Evolutionary conservation across 352 stramenopile species (phyloP), one percentile per base, ranked within the genome.

Genomic region (Phytophthora multivora): DNA sequence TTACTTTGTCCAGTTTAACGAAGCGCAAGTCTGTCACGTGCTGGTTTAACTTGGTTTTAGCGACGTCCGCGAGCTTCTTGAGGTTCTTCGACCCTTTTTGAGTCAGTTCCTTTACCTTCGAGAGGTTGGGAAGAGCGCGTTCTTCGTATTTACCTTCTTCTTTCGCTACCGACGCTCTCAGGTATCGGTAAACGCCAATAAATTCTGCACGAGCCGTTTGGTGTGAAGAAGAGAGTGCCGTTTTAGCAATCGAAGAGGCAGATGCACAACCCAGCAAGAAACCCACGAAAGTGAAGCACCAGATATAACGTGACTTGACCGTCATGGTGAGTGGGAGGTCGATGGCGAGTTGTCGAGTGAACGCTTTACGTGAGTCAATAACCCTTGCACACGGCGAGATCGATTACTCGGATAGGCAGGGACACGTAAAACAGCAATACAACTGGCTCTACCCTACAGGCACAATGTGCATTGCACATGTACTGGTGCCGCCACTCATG

Each of bases 51-150:
- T 36, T 46, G 3, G 15, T 21, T 35, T 36, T 56, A 5, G 23
- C n/a, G 4, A 4, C 8, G 3, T 36, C 15, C 23, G 21, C 21
- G 13, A 36, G 15, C 3, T 56, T 56, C 49, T 53, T 31, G 2
- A 53, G 12, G 5, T 53, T 53, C 47, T 53, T 51, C 15, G 25
- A n/a, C 9, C 43, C 43, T 25, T 26, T 28, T 38, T 38, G 25
- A 38, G 43, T n/a, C 9, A 51, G 4, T 8, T 51, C 43, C 4
- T 51, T 51, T 16, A 51, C 4, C 4, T 51, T 51, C 8, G 43
- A 25, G 21, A 51, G 10, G 7, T 28, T 28, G 8, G 43, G 6
- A 16, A 51, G 3, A 11, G 3, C 43, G 38, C 43, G 16, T 13
- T 36, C 43, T 51, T 51, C 43, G 25, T 39, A 9, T 0, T 38